phyloP scores from a whole-genome alignment of 1,139 yeast species.

The Suhomyces atakaporum region DNA sequence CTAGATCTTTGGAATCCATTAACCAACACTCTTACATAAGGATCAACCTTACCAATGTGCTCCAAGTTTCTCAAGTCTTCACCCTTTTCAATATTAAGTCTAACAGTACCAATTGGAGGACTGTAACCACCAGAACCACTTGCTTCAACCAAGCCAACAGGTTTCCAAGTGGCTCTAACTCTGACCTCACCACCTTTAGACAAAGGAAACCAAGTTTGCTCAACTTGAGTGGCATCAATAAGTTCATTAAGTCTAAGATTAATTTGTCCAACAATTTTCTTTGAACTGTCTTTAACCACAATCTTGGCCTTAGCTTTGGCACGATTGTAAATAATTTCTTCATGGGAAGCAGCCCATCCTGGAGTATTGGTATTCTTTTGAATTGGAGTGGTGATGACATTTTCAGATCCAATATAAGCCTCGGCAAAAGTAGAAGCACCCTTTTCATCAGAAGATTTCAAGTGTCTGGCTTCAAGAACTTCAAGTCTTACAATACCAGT shows the following conservation, averaged over 20 bases:
- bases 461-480: slow-evolving; percentile 54
- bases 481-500: slow-evolving; percentile 81
- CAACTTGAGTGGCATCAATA: slow-evolving; percentile 76
- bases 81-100: slow-evolving; percentile 73
- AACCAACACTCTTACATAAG: slow-evolving; percentile 78
- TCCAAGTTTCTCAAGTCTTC: slow-evolving; percentile 79
- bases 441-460: slow-evolving; percentile 42
- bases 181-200: slow-evolving; percentile 72
- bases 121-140: slow-evolving; percentile 78
- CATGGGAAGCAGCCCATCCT: slow-evolving; percentile 63
- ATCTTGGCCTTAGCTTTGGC: slow-evolving; percentile 68
- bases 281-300: slow-evolving; percentile 61
- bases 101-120: slow-evolving; percentile 89
- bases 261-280: slow-evolving; percentile 60
- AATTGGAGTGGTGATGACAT: slow-evolving; percentile 56
- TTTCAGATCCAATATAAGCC: slow-evolving; percentile 61
- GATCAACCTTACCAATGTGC: slow-evolving; percentile 87
- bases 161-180: slow-evolving; percentile 77
- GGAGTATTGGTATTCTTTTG: slow-evolving; percentile 69
- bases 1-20: slow-evolving; percentile 78
- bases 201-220: slow-evolving; percentile 73
- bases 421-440: slow-evolving; percentile 70
- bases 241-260: slow-evolving; percentile 68
- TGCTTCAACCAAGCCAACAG: slow-evolving; percentile 69
- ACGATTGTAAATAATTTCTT: slow-evolving; percentile 74